A percentile compares a stretch with the other conserved stretches of the same genome.
Conservation (phyloP, 2,329 filamentous ascomycete species). For the Penicillium sp. region DNA sequence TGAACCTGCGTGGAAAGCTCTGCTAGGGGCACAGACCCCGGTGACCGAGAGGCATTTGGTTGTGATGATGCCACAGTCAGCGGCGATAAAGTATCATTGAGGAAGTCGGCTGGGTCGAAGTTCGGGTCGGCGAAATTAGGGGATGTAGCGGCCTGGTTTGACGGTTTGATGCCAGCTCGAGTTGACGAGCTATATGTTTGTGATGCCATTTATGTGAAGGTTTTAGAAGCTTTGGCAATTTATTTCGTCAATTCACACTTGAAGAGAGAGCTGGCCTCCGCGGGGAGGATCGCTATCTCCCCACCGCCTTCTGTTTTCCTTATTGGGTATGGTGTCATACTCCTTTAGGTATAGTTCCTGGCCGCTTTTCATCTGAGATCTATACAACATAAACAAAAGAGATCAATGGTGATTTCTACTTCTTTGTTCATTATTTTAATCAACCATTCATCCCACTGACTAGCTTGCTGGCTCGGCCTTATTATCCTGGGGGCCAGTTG, state of each 20-base stretch:
- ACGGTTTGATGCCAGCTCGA: conserved; percentile 18
- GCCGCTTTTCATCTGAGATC: not conserved
- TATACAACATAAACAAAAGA: not conserved
- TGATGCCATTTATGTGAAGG: conserved; percentile 12
- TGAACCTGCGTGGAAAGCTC: conserved; percentile 80
- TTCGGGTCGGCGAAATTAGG: conserved; percentile 72
- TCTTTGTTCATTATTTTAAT: not conserved
- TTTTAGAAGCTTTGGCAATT: not conserved
- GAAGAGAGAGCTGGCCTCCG: conserved; percentile 8
- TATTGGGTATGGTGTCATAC: not conserved
- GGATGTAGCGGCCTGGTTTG: conserved; percentile 39
- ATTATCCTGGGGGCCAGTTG: not conserved
- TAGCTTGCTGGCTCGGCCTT: not conserved
- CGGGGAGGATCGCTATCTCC: conserved; percentile 9
- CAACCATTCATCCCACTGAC: not conserved
- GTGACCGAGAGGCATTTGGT: conserved; percentile 39
- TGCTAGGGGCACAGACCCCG: conserved; percentile 60
- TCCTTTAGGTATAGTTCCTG: not conserved
- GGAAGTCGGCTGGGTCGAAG: conserved; percentile 81
- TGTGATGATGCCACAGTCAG: conserved; percentile 54
- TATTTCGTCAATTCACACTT: not conserved
- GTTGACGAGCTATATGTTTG: conserved; percentile 26
- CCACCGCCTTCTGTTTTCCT: conserved; percentile 6
- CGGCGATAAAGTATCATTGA: conserved; percentile 74
- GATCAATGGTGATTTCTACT: not conserved